phyloP scores from a whole-genome alignment of 495 filamentous ascomycete genomes.

The Xylaria nigripes region DNA sequence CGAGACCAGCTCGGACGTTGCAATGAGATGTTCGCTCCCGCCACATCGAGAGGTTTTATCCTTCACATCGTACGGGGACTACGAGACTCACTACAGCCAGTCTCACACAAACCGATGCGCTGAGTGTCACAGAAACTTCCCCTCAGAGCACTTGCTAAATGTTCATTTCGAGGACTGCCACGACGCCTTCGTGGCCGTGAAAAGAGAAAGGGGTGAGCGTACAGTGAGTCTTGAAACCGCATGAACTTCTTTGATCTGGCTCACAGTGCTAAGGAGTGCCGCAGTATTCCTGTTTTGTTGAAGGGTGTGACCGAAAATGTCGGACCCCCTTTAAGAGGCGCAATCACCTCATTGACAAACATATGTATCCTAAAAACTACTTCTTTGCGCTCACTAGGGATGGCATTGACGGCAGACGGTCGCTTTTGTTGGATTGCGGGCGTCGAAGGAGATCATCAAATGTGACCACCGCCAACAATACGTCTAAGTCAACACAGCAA shows the following conservation, averaged over 20 bases:
- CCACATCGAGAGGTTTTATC: conserved; percentile 60
- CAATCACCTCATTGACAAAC: conserved; percentile 87
- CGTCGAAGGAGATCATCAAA: conserved; percentile 43
- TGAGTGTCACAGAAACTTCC: conserved; percentile 73
- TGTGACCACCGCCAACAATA: conserved; percentile 16
- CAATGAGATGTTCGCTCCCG: conserved; percentile 73
- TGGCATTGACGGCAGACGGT: conserved; percentile 76
- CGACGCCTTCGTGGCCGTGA: conserved; percentile 66
- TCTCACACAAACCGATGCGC: conserved; percentile 76
- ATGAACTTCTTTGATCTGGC: neutral
- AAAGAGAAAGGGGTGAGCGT: conserved; percentile 71
- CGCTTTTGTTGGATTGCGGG: conserved; percentile 56
- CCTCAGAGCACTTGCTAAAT: conserved; percentile 58
- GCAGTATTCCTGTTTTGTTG: conserved; percentile 82
- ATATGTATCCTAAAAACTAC: conserved; percentile 85
- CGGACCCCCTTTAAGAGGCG: conserved; percentile 72
- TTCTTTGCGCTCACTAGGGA: conserved; percentile 84
- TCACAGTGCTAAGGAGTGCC: conserved; percentile 9
- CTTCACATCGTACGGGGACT: conserved; percentile 72
- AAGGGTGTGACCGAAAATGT: conserved; percentile 80
- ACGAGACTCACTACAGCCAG: conserved; percentile 78
- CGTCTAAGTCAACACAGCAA: conserved; percentile 19
- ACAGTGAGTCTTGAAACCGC: conserved; percentile 51
- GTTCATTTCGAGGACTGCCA: conserved; percentile 91
- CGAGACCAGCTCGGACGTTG: conserved; percentile 18